Evolutionary conservation across 345 rosid species (phyloP).

Genomic region (Iberis pinnata): DNA sequence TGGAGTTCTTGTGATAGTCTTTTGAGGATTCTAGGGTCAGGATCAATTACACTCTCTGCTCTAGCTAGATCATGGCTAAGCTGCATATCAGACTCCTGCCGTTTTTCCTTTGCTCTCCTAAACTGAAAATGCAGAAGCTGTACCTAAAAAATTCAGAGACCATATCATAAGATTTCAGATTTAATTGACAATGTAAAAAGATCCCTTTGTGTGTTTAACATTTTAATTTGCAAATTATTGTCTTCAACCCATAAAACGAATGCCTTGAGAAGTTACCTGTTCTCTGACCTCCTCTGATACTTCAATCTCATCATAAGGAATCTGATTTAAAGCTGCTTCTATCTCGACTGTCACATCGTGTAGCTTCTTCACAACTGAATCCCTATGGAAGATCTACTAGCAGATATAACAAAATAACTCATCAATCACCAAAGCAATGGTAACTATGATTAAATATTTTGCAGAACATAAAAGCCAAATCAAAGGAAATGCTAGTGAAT

Average conservation of each 20-base stretch:
- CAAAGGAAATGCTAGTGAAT: too few relatives aligned
- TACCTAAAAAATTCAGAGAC: conserved; percentile 38
- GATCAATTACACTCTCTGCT: conserved; percentile 51
- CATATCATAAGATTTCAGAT: conserved; percentile 1
- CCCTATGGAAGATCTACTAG: conserved; percentile 52
- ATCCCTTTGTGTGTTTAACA: too few relatives aligned
- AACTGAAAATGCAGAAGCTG: conserved; percentile 86
- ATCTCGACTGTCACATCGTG: conserved; percentile 50
- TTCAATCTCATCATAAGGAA: conserved; percentile 50
- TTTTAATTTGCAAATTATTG: background rate
- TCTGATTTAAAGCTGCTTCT: conserved; percentile 62
- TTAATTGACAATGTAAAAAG: background rate
- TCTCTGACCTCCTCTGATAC: conserved; percentile 81
- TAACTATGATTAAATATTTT: too few relatives aligned
- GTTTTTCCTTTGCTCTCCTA: conserved; percentile 65
- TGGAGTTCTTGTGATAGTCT: conserved; percentile 78
- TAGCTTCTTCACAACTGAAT: conserved; percentile 39
- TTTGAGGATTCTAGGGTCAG: conserved; percentile 48
- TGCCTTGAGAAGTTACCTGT: conserved; percentile 46
- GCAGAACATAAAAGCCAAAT: too few relatives aligned
- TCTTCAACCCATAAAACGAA: background rate
- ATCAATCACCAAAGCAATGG: conserved; percentile 9
- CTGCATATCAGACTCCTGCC: conserved; percentile 55
- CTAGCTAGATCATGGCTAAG: conserved; percentile 58
- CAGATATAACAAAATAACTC: conserved; percentile 3